phyloP scores from a whole-genome alignment of 306 rosid genomes.

The Cicer judaicum region DNA sequence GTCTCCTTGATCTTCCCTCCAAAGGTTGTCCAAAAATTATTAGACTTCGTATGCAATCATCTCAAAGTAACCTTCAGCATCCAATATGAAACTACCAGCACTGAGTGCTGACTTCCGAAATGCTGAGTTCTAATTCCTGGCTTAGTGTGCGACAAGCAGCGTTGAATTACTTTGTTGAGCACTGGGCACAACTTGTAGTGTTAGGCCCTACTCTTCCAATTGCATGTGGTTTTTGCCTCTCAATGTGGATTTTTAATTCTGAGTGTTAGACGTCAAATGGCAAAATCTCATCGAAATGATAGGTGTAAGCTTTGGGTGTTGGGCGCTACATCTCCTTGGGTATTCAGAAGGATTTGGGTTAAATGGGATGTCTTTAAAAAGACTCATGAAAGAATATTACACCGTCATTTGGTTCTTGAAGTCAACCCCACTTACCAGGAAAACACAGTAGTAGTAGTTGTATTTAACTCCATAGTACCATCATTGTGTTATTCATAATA shows the following conservation, averaged over 20 bases:
- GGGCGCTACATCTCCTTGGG: background rate
- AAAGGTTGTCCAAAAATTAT: background rate
- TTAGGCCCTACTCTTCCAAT: background rate
- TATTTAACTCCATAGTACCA: slow-evolving; percentile 8
- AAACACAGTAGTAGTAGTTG: background rate
- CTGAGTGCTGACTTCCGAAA: background rate
- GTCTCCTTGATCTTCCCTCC: background rate
- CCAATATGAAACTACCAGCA: slow-evolving; percentile 1
- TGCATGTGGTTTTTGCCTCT: background rate
- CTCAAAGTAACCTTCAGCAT: background rate
- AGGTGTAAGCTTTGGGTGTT: background rate
- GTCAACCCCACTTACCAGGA: background rate
- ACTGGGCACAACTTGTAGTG: background rate
- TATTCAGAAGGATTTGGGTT: background rate
- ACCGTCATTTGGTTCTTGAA: background rate
- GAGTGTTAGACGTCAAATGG: background rate
- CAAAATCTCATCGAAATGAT: background rate
- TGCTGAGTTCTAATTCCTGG: background rate
- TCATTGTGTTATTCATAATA: background rate
- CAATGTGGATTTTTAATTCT: background rate
- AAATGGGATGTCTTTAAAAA: background rate
- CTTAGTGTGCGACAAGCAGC: background rate
- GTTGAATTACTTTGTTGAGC: background rate
- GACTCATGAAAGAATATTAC: background rate
- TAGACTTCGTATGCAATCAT: background rate